Evolutionary conservation across 768 basidiomycete genomes (phyloP), one percentile per base, ranked within the genome.

Genomic region (Suillus ampliporus): DNA sequence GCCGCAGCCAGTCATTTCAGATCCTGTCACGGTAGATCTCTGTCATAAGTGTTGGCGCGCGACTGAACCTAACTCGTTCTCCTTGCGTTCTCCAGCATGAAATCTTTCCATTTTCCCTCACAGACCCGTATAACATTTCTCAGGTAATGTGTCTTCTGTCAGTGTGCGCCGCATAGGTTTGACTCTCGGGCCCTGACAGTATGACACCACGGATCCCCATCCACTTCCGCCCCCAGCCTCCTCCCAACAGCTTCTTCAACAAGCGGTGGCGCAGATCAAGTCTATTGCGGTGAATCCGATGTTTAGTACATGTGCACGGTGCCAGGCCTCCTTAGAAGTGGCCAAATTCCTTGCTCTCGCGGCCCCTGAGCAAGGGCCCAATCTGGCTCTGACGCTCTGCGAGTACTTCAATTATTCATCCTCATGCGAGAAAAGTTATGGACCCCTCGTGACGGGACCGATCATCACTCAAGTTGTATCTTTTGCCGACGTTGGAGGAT

Each of bases 1-100:
- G 70, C 86, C 86, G 4, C 91, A 92, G 74, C 91, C 90, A n/a
- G 81, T 91, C 62, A 83, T 92, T 41, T 84, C 89, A 15, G 90
- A 92, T 70, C 87, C 89, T 10, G 83, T 91, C 37, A 82, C 83
- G 31, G 90, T 90, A 57, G 56, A 75, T 60, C 6, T 8, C 40
- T 7, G 57, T 10, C 54, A 10, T 40, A 14, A 38, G 19, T 57
- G 61, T 64, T n/a, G n/a, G n/a, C 69, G 11, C 21, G 46, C 0
- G 44, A 14, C 31, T 41, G 7, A 7, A 26, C 23, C 31, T 63
- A 21, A 67, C 43, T 23, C 57, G 40, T 26, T 28, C 40, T 53
- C 46, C 14, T 66, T 40, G n/a, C 57, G 40, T 26, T 28, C 40
- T 53, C 46, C 14, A 90, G 89, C 83, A 88, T 69, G 67, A 80